Evolutionary conservation across 139 green algal genomes (phyloP).

Genomic region (Limnomonas spitsbergensis): DNA sequence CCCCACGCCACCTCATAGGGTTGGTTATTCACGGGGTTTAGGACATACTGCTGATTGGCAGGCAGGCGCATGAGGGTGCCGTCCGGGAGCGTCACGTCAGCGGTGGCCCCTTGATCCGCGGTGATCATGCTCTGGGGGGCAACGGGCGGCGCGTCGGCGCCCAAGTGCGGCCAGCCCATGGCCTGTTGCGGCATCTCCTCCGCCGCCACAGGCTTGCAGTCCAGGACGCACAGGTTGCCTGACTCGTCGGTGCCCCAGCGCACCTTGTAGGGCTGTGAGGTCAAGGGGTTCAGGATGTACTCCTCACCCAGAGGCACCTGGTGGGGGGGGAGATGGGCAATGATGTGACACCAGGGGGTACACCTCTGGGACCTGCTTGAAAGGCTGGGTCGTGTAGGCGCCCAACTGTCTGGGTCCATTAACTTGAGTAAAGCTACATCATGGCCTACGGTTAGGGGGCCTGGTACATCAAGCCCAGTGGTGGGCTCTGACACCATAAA

Average conservation of each 20-base stretch:
- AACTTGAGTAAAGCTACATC: no score
- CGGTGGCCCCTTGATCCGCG: not conserved
- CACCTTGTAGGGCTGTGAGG: constrained; percentile 40
- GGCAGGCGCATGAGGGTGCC: not conserved
- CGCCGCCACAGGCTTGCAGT: not conserved
- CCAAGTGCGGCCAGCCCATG: not conserved
- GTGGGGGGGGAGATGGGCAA: not conserved
- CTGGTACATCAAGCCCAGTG: no score
- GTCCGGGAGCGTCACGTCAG: not conserved
- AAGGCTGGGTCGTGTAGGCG: no score
- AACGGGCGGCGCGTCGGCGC: not conserved
- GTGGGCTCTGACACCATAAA: no score
- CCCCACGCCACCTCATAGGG: constrained; percentile 8
- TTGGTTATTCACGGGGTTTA: constrained; percentile 2
- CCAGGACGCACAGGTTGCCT: constrained; percentile 39
- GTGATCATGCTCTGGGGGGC: no score
- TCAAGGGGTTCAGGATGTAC: constrained; percentile 31
- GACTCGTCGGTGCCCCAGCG: constrained; percentile 67
- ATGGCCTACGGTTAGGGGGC: no score
- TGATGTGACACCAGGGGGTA: no score
- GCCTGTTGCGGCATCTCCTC: not conserved
- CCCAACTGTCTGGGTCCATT: no score
- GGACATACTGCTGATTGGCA: constrained; percentile 6
- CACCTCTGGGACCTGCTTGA: no score
- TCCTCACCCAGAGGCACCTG: constrained; percentile 54